Base-by-base conservation (phyloP, 768 basidiomycete species). In the Lyophyllum decastes region DNA sequence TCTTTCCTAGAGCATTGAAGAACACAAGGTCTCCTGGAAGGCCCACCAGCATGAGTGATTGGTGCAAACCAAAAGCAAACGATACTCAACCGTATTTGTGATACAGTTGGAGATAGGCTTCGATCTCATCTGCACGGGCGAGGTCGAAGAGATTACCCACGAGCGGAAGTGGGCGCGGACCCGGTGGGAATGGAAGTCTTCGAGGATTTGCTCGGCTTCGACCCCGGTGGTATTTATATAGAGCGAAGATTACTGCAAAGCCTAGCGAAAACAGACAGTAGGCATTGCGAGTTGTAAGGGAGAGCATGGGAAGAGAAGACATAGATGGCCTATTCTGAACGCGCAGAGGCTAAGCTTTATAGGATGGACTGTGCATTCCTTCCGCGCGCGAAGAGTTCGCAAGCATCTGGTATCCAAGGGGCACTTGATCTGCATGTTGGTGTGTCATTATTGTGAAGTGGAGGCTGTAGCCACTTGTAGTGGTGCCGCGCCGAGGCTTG, bases 131-230 rank as follows among this genome's bases (percentile, higher is more conserved):
- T 54, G 74, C 67, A 49, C 65, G 63, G 7, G 79, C 76, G 43
- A 84, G 67, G 61, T 84, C 78, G 46, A 74, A 69, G 34, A 87
- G 61, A 66, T 85, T 83, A 14, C 84, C 85, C 33, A 85, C 66
- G 27, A 86, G 56, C 25, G 83, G 83, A n/a, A 77, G 69, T 8
- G 77, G 76, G 45, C 66, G 76, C 1, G 85, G 85, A 16, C 85
- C 85, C 27, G 85, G 85, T 11, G 85, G 85, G 12, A 76, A 73
- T 0, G 76, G 79, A 34, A 75, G 70, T 5, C 63, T 41, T 12
- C 38, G 51, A 19, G 58, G 60, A 61, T 67, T 63, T 6, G 61
- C 57, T 38, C 30, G 38, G 27, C 26, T 40, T 19, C 43, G 49
- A 52, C 48, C 52, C 40, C 49, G 48, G 27, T 41, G 25, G n/a